Conservation (phyloP, 768 basidiomycete genomes). For the Steccherinum ochraceum region DNA sequence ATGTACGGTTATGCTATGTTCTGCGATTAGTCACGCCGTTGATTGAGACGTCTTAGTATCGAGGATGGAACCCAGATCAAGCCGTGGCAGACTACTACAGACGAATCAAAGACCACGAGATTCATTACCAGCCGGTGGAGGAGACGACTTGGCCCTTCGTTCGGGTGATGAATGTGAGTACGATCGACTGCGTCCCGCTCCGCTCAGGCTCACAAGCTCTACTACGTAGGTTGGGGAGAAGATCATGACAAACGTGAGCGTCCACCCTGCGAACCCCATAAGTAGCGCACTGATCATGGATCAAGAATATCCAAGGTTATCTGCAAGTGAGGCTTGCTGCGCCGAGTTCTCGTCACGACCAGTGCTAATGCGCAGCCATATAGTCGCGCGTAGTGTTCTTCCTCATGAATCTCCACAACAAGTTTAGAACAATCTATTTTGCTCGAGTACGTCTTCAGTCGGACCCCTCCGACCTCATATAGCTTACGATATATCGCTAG, state of each 20-base stretch:
- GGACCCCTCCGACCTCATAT: too few species aligned
- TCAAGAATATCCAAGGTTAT: constrained; percentile 80
- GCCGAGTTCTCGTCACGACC: background rate
- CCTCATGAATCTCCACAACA: constrained; percentile 98
- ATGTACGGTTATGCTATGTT: constrained; percentile 47
- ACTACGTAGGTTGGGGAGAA: constrained; percentile 78
- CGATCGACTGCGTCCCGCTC: background rate
- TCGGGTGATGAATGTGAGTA: constrained; percentile 81
- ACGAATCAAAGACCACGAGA: constrained; percentile 85
- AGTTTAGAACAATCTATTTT: constrained; percentile 91
- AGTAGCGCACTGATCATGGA: background rate
- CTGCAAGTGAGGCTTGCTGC: constrained; percentile 51
- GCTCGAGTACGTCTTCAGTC: constrained; percentile 60
- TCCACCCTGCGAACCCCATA: background rate
- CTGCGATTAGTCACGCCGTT: background rate
- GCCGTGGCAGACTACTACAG: constrained; percentile 89
- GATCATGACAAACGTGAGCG: constrained; percentile 84
- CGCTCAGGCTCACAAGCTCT: background rate
- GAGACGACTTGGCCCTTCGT: constrained; percentile 92
- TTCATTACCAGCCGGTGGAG: constrained; percentile 84
- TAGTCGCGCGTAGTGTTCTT: constrained; percentile 97
- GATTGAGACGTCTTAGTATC: constrained; percentile 53
- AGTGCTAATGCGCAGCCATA: constrained; percentile 4
- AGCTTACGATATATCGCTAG: constrained; percentile 33
- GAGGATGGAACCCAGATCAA: constrained; percentile 85